Base-by-base conservation (phyloP, 371 early-diverging fungal species). In the Mortierella polycephala region DNA sequence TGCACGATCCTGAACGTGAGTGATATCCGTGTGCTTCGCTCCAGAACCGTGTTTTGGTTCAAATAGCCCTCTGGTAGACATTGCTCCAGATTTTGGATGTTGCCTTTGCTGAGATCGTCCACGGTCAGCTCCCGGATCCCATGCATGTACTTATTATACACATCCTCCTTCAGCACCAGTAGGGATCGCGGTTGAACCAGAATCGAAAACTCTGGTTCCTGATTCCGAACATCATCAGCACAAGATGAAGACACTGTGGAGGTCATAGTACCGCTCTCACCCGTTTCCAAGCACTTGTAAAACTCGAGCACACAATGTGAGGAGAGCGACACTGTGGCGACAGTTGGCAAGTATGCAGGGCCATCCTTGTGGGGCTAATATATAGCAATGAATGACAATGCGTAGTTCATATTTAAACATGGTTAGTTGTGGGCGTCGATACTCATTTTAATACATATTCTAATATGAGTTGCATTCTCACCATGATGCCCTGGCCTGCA, bases 401-500 rank as follows among this genome's bases (percentile, higher is more conserved):
- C n/a, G 46, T 7, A 44, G 30, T 30, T 30, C 30, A 30, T 2
- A 4, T 30, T 2, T 30, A 30, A 30, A 30, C 30, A 30, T 30
- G 30, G 30, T 30, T 30, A 30, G 30, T 4, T 30, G 30, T 2
- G 4, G 30, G 30, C 30, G 4, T 30, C 30, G 30, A 30, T 30
- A 4, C 30, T 30, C 30, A 30, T 30, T 30, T 30, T 30, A 30
- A 4, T 30, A 30, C 4, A 30, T 30, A 30, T 30, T 30, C 30
- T 30, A 30, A 30, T 30, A 30, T 30, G 30, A 30, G 30, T 44
- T 41, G 44, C 8, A 13, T 45, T 40, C 64, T 16, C 73, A 83
- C 84, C 85, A 90, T 82, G 69, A 90, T 90, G 7, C 90, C 90
- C 62, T 90, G 90, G 1, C 87, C 87, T 14, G 85, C 77, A n/a